Evolutionary conservation across 768 basidiomycete species (phyloP).

Genomic region (Boletales sp.): DNA sequence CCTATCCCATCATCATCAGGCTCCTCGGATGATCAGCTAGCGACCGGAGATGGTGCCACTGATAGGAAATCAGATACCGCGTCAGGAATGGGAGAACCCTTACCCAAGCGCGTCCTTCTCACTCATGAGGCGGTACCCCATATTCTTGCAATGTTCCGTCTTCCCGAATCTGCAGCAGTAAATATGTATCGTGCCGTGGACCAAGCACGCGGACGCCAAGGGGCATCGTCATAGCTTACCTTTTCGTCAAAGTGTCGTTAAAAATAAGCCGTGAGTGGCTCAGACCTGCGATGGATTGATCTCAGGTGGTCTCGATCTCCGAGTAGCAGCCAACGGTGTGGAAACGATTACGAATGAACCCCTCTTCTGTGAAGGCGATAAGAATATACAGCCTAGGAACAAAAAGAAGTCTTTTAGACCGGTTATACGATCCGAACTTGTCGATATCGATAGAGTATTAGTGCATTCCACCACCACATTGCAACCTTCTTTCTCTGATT

Average conservation of each 20-base stretch:
- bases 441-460: not conserved
- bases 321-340: conserved; percentile 4
- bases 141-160: conserved; percentile 44
- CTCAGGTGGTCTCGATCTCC: not conserved
- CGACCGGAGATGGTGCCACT: not conserved
- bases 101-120: conserved; percentile 40
- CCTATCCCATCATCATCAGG: conserved; percentile 4
- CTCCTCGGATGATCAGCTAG: conserved; percentile 8
- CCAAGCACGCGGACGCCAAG: conserved; percentile 42
- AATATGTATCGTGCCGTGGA: conserved; percentile 65
- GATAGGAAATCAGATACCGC: conserved; percentile 3
- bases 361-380: not conserved
- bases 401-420: not conserved
- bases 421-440: not conserved
- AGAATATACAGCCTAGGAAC: not conserved
- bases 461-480: not conserved
- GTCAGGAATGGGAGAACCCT: conserved; percentile 1
- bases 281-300: conserved; percentile 4
- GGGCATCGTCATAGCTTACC: conserved; percentile 6
- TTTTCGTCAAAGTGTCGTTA: not conserved
- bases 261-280: conserved; percentile 11
- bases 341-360: conserved; percentile 2
- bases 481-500: not conserved
- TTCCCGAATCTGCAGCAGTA: conserved; percentile 41
- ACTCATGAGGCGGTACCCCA: conserved; percentile 50